Conservation (phyloP, 1,139 yeast genomes). For the Scheffersomyces illinoinensis region DNA sequence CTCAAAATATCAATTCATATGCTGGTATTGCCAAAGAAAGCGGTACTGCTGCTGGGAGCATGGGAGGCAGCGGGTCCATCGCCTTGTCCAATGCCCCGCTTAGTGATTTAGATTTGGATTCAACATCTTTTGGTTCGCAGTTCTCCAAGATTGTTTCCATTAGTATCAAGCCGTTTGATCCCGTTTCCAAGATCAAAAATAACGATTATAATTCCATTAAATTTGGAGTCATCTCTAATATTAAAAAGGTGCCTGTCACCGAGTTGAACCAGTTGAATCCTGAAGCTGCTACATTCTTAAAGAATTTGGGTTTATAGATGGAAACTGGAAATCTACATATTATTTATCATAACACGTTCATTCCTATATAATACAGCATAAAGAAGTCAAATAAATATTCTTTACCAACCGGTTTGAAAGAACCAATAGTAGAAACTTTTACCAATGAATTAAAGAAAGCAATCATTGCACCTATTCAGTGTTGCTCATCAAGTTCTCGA, state of each 20-base stretch:
- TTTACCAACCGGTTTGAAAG: not conserved
- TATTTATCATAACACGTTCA: conserved; percentile 1
- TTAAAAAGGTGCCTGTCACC: conserved; percentile 31
- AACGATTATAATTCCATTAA: conserved; percentile 37
- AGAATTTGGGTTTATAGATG: conserved; percentile 6
- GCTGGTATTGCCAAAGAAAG: conserved; percentile 35
- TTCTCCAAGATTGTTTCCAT: conserved; percentile 75
- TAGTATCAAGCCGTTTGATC: conserved; percentile 64
- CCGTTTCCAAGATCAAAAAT: conserved; percentile 48
- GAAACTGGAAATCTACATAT: not conserved
- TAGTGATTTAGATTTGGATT: conserved; percentile 62
- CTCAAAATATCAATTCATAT: conserved; percentile 45
- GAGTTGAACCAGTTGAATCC: conserved; percentile 30
- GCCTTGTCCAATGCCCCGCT: conserved; percentile 25
- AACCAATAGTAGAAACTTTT: not conserved
- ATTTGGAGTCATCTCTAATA: conserved; percentile 27
- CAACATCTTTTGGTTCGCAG: conserved; percentile 78
- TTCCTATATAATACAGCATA: not conserved
- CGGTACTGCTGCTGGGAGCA: conserved; percentile 29
- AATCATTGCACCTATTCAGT: not conserved
- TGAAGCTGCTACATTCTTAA: conserved; percentile 14
- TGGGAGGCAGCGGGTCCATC: conserved; percentile 8
- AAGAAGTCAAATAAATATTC: not conserved
- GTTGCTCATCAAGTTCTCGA: not conserved
- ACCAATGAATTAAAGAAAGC: not conserved